A percentile compares a stretch with the other conserved stretches of the same genome.
Conservation (phyloP, 2,329 filamentous ascomycete genomes). For the Pleoardoris graminearum region DNA sequence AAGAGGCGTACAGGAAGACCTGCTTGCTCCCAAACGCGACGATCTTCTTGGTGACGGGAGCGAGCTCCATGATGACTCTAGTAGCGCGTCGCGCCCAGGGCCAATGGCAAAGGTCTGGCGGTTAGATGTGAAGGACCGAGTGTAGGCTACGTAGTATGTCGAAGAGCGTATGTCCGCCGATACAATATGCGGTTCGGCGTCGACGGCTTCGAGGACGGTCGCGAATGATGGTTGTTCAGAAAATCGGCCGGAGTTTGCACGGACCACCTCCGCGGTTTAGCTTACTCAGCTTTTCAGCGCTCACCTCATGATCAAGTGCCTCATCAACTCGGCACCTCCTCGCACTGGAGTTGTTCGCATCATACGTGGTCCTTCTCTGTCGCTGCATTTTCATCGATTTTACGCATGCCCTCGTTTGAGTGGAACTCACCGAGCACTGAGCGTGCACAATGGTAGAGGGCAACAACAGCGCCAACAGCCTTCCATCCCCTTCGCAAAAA, state of each 20-base stretch:
- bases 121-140: background rate
- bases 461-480: too few relatives aligned
- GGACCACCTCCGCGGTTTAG: conserved; percentile 12
- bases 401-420: too few relatives aligned
- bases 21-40: conserved; percentile 49
- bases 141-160: background rate
- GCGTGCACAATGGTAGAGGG: too few relatives aligned
- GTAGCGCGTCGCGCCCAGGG: background rate
- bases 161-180: background rate
- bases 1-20: conserved; percentile 51
- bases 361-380: too few relatives aligned
- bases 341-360: too few relatives aligned
- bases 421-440: too few relatives aligned
- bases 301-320: too few relatives aligned
- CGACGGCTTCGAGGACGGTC: background rate
- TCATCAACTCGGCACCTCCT: too few relatives aligned
- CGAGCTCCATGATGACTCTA: conserved; percentile 29
- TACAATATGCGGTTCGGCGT: background rate
- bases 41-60: conserved; percentile 39
- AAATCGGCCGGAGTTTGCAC: conserved; percentile 18
- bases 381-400: too few relatives aligned
- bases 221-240: conserved; percentile 14
- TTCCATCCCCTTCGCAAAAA: too few relatives aligned
- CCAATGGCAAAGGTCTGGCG: background rate
- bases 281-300: background rate